Evolutionary conservation across 495 filamentous ascomycete species (phyloP).

Genomic region (Umbilicaria muhlenbergii): DNA sequence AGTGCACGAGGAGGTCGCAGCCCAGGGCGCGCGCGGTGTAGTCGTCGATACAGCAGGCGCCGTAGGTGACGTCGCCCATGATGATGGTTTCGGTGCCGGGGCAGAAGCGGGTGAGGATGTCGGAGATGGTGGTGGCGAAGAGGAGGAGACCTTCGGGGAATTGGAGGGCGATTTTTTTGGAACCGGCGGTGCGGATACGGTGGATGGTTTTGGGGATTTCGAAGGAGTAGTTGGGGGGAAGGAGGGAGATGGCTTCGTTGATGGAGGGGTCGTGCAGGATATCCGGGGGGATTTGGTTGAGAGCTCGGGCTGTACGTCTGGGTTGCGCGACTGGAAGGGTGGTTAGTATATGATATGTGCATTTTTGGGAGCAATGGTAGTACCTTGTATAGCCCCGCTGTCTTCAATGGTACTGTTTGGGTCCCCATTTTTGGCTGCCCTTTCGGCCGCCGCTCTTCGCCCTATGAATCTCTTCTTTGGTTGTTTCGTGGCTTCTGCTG

Average conservation of each 20-base stretch:
- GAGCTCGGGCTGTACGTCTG: constrained; percentile 50
- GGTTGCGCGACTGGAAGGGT: constrained; percentile 36
- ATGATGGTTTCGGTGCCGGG: constrained; percentile 81
- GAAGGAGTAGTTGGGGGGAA: constrained; percentile 91
- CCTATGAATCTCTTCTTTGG: constrained; percentile 76
- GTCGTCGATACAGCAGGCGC: constrained; percentile 97
- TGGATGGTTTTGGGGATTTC: constrained; percentile 98
- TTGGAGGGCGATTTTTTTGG: constrained; percentile 75
- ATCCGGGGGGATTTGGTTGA: constrained; percentile 79
- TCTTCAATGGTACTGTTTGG: constrained; percentile 37
- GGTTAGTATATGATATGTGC: constrained; percentile 3
- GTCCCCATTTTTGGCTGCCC: constrained; percentile 26
- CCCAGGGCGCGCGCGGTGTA: constrained; percentile 89
- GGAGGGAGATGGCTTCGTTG: constrained; percentile 69
- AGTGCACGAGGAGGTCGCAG: constrained; percentile 91
- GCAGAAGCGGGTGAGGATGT: constrained; percentile 92
- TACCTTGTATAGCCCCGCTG: constrained; percentile 48
- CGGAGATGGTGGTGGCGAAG: constrained; percentile 94
- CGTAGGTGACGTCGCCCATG: constrained; percentile 99
- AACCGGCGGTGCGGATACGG: constrained; percentile 61
- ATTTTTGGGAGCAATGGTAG: not conserved
- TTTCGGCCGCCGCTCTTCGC: constrained; percentile 42
- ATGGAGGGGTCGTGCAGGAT: constrained; percentile 82
- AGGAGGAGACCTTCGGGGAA: constrained; percentile 93
- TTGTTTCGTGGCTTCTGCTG: constrained; percentile 17